phyloP scores from a whole-genome alignment of 345 rosid genomes.

The Euphorbia peplus region DNA sequence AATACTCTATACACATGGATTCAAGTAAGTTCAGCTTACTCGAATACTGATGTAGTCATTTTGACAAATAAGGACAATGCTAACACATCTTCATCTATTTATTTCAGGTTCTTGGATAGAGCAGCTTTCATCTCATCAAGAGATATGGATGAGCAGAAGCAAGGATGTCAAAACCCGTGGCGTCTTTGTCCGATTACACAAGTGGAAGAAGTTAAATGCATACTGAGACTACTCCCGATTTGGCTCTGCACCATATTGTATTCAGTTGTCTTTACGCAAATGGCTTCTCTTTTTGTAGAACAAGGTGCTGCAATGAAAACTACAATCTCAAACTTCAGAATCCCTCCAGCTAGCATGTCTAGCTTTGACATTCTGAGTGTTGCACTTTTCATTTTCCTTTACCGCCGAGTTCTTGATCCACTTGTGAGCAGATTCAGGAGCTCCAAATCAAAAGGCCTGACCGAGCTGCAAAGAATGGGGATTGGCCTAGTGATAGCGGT shows the following conservation, averaged over 20 bases:
- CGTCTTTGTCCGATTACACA: constrained; percentile 82
- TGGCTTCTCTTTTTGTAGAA: constrained; percentile 98
- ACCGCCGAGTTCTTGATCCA: constrained; percentile 80
- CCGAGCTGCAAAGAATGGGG: constrained; percentile 97
- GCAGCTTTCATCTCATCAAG: constrained; percentile 71
- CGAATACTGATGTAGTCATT: neutral
- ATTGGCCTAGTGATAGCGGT: constrained; percentile 88
- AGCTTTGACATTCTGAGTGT: constrained; percentile 94
- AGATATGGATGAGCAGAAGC: constrained; percentile 63
- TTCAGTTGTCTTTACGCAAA: constrained; percentile 95
- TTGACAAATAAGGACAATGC: neutral
- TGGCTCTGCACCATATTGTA: constrained; percentile 98
- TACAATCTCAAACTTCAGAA: constrained; percentile 53
- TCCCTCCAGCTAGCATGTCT: constrained; percentile 98
- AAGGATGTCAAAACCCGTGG: constrained; percentile 57
- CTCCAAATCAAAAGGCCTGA: constrained; percentile 55
- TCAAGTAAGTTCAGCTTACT: constrained; percentile 52
- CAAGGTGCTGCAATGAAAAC: constrained; percentile 99
- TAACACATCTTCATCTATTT: constrained; percentile 11
- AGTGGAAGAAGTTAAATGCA: constrained; percentile 98
- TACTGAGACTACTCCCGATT: constrained; percentile 81
- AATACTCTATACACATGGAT: constrained; percentile 81
- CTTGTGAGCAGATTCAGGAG: constrained; percentile 45
- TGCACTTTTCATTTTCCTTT: constrained; percentile 79
- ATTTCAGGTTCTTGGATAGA: constrained; percentile 76